Conservation (phyloP, 805 yeast species). For the Hanseniaspora guilliermondii region DNA sequence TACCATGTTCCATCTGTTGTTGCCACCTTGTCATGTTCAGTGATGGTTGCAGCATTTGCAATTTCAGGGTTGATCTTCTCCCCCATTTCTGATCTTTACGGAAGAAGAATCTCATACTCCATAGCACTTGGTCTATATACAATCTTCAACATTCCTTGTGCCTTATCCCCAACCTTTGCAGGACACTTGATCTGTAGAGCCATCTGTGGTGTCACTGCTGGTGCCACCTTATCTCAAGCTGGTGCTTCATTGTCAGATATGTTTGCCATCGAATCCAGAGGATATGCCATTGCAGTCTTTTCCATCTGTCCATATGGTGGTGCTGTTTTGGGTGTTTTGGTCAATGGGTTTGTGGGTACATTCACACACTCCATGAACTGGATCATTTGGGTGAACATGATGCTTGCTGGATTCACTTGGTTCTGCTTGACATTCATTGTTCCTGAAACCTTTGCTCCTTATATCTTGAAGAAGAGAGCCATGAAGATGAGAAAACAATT, state of each 20-base stretch:
- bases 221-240: slow-evolving; percentile 72
- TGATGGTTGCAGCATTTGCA: slow-evolving; percentile 82
- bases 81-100: slow-evolving; percentile 73
- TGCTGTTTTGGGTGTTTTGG: slow-evolving; percentile 80
- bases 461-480: slow-evolving; percentile 57
- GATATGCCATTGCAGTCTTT: slow-evolving; percentile 80
- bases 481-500: slow-evolving; percentile 58
- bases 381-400: slow-evolving; percentile 85
- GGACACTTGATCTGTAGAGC: slow-evolving; percentile 72
- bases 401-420: slow-evolving; percentile 80
- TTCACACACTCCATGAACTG: slow-evolving; percentile 56
- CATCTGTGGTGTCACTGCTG: slow-evolving; percentile 73
- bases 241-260: slow-evolving; percentile 88
- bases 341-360: slow-evolving; percentile 72
- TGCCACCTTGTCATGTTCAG: slow-evolving; percentile 63
- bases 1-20: slow-evolving; percentile 67
- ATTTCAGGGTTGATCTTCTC: slow-evolving; percentile 85
- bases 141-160: slow-evolving; percentile 78
- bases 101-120: slow-evolving; percentile 74
- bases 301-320: slow-evolving; percentile 90
- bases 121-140: slow-evolving; percentile 62
- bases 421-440: slow-evolving; percentile 40
- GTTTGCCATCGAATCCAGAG: slow-evolving; percentile 70
- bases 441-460: slow-evolving; percentile 91
- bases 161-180: slow-evolving; percentile 69